Conservation (phyloP, 129 eudicot genomes). For the Chrysanthemum lavandulifolium region DNA sequence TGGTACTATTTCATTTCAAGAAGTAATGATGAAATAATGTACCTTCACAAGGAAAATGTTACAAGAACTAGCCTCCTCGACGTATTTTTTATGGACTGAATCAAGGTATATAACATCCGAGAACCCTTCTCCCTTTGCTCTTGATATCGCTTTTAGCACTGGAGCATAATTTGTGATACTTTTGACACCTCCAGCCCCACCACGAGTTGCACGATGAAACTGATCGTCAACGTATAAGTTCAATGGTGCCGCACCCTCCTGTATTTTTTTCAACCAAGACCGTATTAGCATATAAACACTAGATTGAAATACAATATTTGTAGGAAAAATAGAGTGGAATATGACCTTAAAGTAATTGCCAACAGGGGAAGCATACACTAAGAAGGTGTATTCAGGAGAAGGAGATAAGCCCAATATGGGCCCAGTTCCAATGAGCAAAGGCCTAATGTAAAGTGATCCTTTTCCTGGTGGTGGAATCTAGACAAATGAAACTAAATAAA, state of each 20-base stretch:
- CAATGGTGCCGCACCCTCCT: constrained; percentile 67
- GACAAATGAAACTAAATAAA: neutral
- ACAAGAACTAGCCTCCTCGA: constrained; percentile 89
- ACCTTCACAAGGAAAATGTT: constrained; percentile 86
- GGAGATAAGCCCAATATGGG: constrained; percentile 77
- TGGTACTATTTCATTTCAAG: neutral
- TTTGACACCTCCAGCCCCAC: constrained; percentile 93
- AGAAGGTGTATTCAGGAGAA: constrained; percentile 80
- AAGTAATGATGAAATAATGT: neutral
- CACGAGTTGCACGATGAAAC: constrained; percentile 71
- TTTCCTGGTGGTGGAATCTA: constrained; percentile 93
- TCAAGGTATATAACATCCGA: constrained; percentile 88
- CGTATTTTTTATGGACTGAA: constrained; percentile 54
- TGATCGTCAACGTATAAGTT: constrained; percentile 63
- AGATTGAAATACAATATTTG: neutral
- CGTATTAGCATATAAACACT: neutral
- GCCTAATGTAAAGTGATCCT: constrained; percentile 89
- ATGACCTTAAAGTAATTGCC: constrained; percentile 81
- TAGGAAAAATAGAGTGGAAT: neutral
- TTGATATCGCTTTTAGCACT: constrained; percentile 62
- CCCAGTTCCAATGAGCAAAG: constrained; percentile 87
- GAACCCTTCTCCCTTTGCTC: constrained; percentile 68
- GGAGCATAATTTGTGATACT: constrained; percentile 85
- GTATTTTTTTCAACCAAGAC: constrained; percentile 12
- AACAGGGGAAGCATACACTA: constrained; percentile 89